Percentiles rank a stretch among this genome's conserved stretches.
These are phyloP conservation scores for Phoenix roebelenii DNA, from an alignment of 176 grass and related monocot species.

Conservation along the genomic window DNA sequence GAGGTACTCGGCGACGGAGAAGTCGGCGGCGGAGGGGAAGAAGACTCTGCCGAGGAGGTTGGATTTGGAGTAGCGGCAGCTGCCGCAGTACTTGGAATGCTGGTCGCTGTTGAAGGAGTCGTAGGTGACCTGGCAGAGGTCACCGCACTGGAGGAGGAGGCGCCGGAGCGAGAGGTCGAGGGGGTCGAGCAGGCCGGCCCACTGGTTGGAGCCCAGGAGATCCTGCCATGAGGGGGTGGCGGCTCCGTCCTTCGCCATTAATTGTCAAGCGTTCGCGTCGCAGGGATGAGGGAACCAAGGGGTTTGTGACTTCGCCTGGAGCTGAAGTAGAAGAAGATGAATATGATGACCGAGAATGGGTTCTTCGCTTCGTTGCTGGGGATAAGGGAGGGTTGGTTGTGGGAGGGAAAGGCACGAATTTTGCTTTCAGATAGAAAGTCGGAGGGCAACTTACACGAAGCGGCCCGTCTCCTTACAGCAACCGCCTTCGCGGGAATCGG, in stretches of 20 bases:
- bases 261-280: too few relatives aligned
- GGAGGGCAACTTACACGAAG: too few relatives aligned
- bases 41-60: slow-evolving; percentile 34
- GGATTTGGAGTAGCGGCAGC: slow-evolving; percentile 58
- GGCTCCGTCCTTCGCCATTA: neutral
- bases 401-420: too few relatives aligned
- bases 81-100: slow-evolving; percentile 60
- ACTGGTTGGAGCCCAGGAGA: slow-evolving; percentile 60
- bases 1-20: slow-evolving; percentile 45
- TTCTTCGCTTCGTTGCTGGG: too few relatives aligned
- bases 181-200: slow-evolving; percentile 73
- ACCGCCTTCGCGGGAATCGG: too few relatives aligned
- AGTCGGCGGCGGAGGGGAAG: slow-evolving; percentile 27
- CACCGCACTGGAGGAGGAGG: slow-evolving; percentile 72
- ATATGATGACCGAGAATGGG: too few relatives aligned
- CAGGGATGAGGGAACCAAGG: too few relatives aligned
- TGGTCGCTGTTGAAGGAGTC: slow-evolving; percentile 74
- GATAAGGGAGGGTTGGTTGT: too few relatives aligned
- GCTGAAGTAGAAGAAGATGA: too few relatives aligned
- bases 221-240: slow-evolving; percentile 35
- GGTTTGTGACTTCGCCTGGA: too few relatives aligned
- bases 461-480: too few relatives aligned
- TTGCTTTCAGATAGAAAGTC: too few relatives aligned
- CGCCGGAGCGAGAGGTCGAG: slow-evolving; percentile 59
- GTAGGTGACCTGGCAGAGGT: slow-evolving; percentile 83